Conservation (phyloP, 805 yeast species). For the Sugiyamaella qingdaonensis region DNA sequence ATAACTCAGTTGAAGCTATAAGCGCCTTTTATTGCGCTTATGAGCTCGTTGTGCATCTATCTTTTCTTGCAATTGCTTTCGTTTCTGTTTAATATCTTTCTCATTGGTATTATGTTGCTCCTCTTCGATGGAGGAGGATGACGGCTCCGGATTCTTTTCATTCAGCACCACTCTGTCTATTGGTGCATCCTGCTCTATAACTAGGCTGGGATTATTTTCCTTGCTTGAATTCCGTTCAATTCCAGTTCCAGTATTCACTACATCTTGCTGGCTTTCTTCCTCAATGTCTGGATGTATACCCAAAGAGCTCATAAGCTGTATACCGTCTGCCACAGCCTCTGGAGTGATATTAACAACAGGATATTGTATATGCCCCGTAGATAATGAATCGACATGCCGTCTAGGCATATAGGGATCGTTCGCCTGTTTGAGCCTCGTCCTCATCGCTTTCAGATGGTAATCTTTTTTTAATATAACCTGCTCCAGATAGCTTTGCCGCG, state of each 20-base stretch:
- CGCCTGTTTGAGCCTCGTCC: constrained; percentile 8
- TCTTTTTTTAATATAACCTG: constrained; percentile 12
- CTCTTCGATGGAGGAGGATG: too few species aligned
- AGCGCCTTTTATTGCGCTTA: neutral
- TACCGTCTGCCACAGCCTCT: neutral
- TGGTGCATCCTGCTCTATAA: too few species aligned
- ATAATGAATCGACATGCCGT: neutral
- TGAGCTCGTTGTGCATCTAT: neutral
- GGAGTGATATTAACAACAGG: constrained; percentile 3
- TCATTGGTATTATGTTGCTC: too few species aligned
- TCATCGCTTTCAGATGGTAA: constrained; percentile 15
- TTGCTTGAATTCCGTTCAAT: too few species aligned
- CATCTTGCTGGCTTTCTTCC: neutral
- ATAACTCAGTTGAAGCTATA: neutral
- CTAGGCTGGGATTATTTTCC: too few species aligned
- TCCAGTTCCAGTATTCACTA: too few species aligned
- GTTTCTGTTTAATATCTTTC: neutral
- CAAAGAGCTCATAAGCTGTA: neutral
- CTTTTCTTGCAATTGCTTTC: neutral
- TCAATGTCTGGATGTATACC: neutral
- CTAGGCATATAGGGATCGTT: constrained; percentile 15
- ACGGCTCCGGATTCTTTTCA: too few species aligned
- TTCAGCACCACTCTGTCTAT: too few species aligned
- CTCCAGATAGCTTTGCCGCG: constrained; percentile 7
- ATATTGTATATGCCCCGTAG: neutral